Evolutionary conservation across 768 basidiomycete species (phyloP), one percentile per base, ranked within the genome.

Genomic region (Panellus pusillus): DNA sequence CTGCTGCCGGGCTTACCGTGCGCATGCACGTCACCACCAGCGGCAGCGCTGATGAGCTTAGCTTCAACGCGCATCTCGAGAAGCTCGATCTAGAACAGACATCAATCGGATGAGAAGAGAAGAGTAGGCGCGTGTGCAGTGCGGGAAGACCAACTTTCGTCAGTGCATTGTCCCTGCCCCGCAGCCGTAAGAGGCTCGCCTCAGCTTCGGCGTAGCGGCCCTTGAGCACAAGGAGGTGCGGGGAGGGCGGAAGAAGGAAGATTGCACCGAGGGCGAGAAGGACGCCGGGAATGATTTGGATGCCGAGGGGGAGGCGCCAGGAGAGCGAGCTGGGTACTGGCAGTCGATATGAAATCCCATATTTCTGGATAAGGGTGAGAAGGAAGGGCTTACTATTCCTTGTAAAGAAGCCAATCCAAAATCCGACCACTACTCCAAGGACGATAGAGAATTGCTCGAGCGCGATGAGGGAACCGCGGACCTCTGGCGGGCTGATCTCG

Each of bases 391-490:
- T 62, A 88, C 87, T 63, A 18, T 78, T 67, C 13, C 90, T 81
- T 0, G 89, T 92, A 40, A 80, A 63, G 63, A 87, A 93, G 0
- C 90, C 91, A 4, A 81, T 78, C 90, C 91, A 92, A 62, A 92
- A 93, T 2, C 90, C 90, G 13, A 89, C 70, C 0, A 93, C 89
- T 6, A 91, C 89, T 3, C 90, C 91, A 0, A 87, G 70, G 13
- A 92, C 89, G 45, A 93, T 93, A 17, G 86, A 81, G 39, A 91
- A 78, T 54, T 92, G 90, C 62, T 93, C 90, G 3, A 93, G 73
- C 1, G 89, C 84, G 70, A 91, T 77, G 17, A 93, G 77, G 0
- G 89, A 89, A 9, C 90, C 90, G 14, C 91, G 79, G 0, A 87
- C 76, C 67, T 91, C 89, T 0, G 90, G 89, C 9, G 89, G 81